A percentile compares a stretch with the other conserved stretches of the same genome.
Evolutionary conservation across 2,329 filamentous ascomycete genomes (phyloP).

Genomic region (Microcyclosporella mali): DNA sequence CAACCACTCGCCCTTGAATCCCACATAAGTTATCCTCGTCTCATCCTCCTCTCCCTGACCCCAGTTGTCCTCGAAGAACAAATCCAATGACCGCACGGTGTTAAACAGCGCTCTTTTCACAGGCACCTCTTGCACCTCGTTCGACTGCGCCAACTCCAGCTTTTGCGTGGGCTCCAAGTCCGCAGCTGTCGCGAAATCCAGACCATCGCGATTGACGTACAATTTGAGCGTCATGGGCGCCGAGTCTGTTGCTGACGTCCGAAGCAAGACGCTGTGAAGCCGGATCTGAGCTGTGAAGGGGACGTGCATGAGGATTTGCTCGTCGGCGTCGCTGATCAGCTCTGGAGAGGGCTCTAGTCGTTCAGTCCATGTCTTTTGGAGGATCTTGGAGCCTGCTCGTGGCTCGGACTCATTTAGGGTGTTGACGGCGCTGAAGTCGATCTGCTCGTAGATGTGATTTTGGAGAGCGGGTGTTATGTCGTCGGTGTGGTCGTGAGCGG

Average conservation of each 20-base stretch:
- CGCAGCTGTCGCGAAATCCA: slow-evolving; percentile 75
- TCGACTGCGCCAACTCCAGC: slow-evolving; percentile 68
- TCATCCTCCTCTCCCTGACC: slow-evolving; percentile 68
- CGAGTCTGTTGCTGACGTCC: slow-evolving; percentile 62
- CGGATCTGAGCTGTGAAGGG: slow-evolving; percentile 96
- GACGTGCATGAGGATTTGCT: slow-evolving; percentile 85
- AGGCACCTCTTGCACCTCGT: slow-evolving; percentile 78
- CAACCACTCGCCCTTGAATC: slow-evolving; percentile 94
- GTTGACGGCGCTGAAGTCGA: slow-evolving; percentile 77
- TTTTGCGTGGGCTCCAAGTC: slow-evolving; percentile 58
- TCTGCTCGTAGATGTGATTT: slow-evolving; percentile 82
- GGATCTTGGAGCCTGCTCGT: slow-evolving; percentile 64
- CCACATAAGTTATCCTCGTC: slow-evolving; percentile 73
- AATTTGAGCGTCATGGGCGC: slow-evolving; percentile 81
- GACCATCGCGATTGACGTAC: slow-evolving; percentile 76
- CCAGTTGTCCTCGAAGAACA: slow-evolving; percentile 94
- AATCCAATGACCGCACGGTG: slow-evolving; percentile 69
- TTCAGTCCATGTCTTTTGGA: slow-evolving; percentile 89
- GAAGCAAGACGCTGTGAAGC: slow-evolving; percentile 80
- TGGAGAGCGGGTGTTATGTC: slow-evolving; percentile 89
- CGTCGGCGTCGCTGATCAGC: slow-evolving; percentile 78
- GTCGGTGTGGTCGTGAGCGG: slow-evolving; percentile 75
- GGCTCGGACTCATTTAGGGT: slow-evolving; percentile 75
- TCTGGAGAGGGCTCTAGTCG: slow-evolving; percentile 65
- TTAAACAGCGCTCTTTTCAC: slow-evolving; percentile 86